phyloP scores from a whole-genome alignment of 805 yeast genomes.

The Saturnispora hagleri region DNA sequence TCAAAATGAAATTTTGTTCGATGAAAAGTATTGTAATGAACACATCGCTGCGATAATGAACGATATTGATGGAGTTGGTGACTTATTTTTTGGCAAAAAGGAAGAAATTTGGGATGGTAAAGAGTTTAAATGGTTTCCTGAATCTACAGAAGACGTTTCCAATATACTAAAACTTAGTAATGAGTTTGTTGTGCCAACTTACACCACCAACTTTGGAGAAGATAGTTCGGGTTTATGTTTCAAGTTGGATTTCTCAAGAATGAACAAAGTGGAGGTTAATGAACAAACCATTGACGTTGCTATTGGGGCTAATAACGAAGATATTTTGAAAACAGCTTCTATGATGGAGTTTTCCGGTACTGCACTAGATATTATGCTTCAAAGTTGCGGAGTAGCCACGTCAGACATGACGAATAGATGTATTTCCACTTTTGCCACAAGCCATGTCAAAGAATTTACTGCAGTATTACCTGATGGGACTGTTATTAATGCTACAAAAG shows the following conservation, averaged over 20 bases:
- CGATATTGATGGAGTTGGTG: constrained; percentile 16
- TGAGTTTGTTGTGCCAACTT: constrained; percentile 22
- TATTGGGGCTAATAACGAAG: constrained; percentile 1
- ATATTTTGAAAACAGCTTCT: background rate
- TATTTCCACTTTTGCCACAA: constrained; percentile 9
- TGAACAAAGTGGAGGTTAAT: constrained; percentile 11
- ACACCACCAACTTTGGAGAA: constrained; percentile 3
- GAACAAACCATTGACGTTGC: constrained; percentile 1
- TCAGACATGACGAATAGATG: constrained; percentile 4
- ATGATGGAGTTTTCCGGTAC: constrained; percentile 5
- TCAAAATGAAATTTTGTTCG: constrained; percentile 8
- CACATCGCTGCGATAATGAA: constrained; percentile 16
- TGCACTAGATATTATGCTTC: constrained; percentile 14
- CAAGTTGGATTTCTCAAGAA: constrained; percentile 11
- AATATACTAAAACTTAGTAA: constrained; percentile 19
- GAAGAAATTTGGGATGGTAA: constrained; percentile 13
- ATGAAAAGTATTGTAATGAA: constrained; percentile 13
- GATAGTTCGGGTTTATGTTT: constrained; percentile 11
- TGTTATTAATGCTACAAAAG: constrained; percentile 6
- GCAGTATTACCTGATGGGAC: constrained; percentile 25
- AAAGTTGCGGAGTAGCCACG: constrained; percentile 15
- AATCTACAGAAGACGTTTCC: constrained; percentile 17
- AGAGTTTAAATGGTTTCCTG: constrained; percentile 17
- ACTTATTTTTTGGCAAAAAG: constrained; percentile 18
- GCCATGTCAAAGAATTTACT: constrained; percentile 12